Evolutionary conservation across 2,329 filamentous ascomycete species (phyloP).

Genomic region (Pestalotiopsis sp.): DNA sequence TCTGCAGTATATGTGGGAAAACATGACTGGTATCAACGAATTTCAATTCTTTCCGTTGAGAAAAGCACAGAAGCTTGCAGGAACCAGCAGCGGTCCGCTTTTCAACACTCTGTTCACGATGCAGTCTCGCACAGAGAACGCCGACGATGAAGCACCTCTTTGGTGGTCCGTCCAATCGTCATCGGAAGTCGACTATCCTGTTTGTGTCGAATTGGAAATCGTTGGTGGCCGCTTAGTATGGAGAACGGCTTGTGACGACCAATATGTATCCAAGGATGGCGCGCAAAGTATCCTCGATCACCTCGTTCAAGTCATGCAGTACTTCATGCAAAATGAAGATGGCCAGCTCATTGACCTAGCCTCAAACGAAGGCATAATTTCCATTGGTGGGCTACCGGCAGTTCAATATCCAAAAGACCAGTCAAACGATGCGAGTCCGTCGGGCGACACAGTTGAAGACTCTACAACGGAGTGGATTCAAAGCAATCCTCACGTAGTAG

Average conservation of each 20-base stretch:
- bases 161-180: constrained; percentile 65
- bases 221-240: constrained; percentile 60
- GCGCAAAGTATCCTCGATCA: constrained; percentile 54
- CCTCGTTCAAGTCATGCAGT: constrained; percentile 61
- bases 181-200: constrained; percentile 76
- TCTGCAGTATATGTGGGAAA: constrained; percentile 73
- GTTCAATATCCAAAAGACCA: constrained; percentile 29
- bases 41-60: constrained; percentile 80
- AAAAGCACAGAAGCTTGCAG: constrained; percentile 60
- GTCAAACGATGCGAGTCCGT: not conserved
- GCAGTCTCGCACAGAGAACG: constrained; percentile 39
- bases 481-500: constrained; percentile 40
- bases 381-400: constrained; percentile 65
- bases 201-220: constrained; percentile 81
- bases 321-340: constrained; percentile 53
- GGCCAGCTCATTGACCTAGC: constrained; percentile 47
- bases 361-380: constrained; percentile 43
- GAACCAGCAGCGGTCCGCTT: constrained; percentile 32
- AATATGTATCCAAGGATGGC: constrained; percentile 49
- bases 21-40: constrained; percentile 65
- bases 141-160: constrained; percentile 34
- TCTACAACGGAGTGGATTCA: not conserved
- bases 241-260: constrained; percentile 71
- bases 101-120: constrained; percentile 62
- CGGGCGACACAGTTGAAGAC: not conserved